Evolutionary conservation across 1,284 basidiomycete species (phyloP).

Genomic region (Apiotrichum akiyoshidainum): DNA sequence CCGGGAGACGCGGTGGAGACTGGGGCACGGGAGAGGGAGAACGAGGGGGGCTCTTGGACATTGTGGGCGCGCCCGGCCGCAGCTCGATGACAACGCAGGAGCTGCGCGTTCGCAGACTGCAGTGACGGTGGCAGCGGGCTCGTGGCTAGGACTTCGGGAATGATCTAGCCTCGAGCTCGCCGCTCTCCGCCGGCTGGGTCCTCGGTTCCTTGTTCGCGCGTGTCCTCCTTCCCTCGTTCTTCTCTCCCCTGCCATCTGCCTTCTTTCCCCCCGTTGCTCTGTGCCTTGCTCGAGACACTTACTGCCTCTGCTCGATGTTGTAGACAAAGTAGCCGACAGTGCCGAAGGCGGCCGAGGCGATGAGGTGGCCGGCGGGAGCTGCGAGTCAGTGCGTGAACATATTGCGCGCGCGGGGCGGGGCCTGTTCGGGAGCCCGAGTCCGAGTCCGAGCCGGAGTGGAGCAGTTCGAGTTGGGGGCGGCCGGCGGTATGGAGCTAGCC

Average conservation of each 20-base stretch:
- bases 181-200: no score
- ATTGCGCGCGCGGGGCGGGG: neutral
- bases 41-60: no score
- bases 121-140: no score
- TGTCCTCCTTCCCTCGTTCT: neutral
- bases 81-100: no score
- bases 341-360: conserved; percentile 39
- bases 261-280: neutral
- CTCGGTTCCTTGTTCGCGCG: neutral
- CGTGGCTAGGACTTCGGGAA: no score
- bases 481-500: no score
- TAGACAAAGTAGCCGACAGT: conserved; percentile 43
- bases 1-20: neutral
- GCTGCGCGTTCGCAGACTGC: no score
- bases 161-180: no score
- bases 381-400: neutral
- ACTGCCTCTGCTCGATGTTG: conserved; percentile 45
- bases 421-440: no score
- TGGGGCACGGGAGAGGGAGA: neutral
- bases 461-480: no score
- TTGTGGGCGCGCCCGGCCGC: no score
- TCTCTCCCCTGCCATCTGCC: neutral
- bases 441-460: no score
- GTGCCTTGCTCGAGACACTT: conserved; percentile 17
- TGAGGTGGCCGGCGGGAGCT: conserved; percentile 43